A percentile compares a stretch with the other conserved stretches of the same genome.
phyloP scores from a whole-genome alignment of 768 basidiomycete genomes.

The Suillus hirtellus region DNA sequence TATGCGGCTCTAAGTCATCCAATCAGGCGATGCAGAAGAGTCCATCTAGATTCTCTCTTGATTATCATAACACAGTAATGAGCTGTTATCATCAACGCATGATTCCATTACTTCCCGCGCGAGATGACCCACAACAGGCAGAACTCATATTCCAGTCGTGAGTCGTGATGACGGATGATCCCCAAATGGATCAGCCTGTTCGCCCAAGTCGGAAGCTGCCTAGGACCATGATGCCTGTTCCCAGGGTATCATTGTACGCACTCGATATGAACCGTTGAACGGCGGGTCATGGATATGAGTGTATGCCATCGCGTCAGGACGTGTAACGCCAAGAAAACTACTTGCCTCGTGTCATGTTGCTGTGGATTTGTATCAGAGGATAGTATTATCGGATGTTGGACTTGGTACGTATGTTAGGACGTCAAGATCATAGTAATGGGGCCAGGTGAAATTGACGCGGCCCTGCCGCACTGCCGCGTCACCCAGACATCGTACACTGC shows the following conservation, averaged over 20 bases:
- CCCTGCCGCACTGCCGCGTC: too few relatives aligned
- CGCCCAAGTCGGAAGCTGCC: background rate
- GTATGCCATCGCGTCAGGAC: background rate
- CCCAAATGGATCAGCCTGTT: background rate
- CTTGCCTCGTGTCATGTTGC: background rate
- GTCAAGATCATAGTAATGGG: too few relatives aligned
- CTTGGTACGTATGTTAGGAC: too few relatives aligned
- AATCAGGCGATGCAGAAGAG: slow-evolving; percentile 5
- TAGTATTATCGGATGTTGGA: too few relatives aligned
- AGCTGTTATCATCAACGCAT: background rate
- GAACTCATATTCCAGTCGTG: slow-evolving; percentile 3
- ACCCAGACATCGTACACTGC: too few relatives aligned
- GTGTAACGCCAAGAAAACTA: background rate
- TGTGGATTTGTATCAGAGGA: background rate
- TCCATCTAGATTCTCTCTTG: background rate
- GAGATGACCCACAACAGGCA: background rate
- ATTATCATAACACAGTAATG: slow-evolving; percentile 8
- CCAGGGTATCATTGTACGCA: slow-evolving; percentile 2
- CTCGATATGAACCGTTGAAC: background rate
- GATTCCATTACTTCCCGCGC: background rate
- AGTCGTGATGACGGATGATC: background rate
- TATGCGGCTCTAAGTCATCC: background rate
- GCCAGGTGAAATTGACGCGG: too few relatives aligned
- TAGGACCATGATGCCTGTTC: background rate
- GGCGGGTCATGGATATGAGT: background rate